Evolutionary conservation across 257 asterid species (phyloP).

Genomic region (Nemophila menziesii): DNA sequence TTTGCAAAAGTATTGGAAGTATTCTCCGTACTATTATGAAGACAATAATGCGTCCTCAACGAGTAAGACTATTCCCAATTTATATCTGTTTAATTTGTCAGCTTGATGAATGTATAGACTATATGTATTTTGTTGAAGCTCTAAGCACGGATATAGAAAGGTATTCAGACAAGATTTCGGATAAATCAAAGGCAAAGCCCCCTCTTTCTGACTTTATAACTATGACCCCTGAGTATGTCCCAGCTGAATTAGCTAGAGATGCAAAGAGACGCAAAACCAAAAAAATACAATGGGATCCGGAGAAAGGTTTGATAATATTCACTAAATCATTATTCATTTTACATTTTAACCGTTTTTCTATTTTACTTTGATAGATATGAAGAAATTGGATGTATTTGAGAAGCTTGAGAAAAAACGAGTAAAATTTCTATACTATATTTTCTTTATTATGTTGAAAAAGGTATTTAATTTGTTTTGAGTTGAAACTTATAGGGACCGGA

Average conservation of each 20-base stretch:
- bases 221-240: slow-evolving; percentile 37
- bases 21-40: slow-evolving; percentile 46
- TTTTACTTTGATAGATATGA: slow-evolving; percentile 19
- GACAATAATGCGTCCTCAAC: slow-evolving; percentile 20
- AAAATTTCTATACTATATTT: slow-evolving; percentile 5
- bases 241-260: slow-evolving; percentile 65
- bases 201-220: slow-evolving; percentile 37
- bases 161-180: slow-evolving; percentile 29
- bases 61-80: slow-evolving; percentile 22
- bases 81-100: no score
- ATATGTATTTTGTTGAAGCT: slow-evolving; percentile 9
- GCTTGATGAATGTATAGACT: background rate
- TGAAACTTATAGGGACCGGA: slow-evolving; percentile 17
- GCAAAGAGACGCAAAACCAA: slow-evolving; percentile 21
- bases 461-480: no score
- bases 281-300: slow-evolving; percentile 42
- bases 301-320: slow-evolving; percentile 21
- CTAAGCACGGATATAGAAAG: slow-evolving; percentile 43
- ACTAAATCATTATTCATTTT: no score
- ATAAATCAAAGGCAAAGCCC: slow-evolving; percentile 17
- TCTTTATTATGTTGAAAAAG: background rate
- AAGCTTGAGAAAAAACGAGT: slow-evolving; percentile 45
- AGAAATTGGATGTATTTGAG: slow-evolving; percentile 41
- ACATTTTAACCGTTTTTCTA: background rate
- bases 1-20: slow-evolving; percentile 27